Conservation (phyloP, 164 flowering plant genomes). For the Magnolia sinica region DNA sequence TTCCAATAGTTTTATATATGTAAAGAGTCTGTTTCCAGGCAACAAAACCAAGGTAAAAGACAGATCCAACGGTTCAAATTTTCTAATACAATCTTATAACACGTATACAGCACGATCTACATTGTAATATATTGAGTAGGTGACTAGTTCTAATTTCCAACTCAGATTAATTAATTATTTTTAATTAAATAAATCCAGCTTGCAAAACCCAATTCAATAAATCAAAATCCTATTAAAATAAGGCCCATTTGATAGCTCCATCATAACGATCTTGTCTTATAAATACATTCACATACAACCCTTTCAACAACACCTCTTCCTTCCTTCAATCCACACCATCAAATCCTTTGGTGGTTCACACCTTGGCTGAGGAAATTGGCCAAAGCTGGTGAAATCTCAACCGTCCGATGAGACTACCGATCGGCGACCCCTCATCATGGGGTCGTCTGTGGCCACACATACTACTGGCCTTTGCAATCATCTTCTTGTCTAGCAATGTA, state of each 20-base stretch:
- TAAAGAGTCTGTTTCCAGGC: neutral
- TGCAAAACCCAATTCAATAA: neutral
- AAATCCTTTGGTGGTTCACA: neutral
- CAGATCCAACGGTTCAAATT: neutral
- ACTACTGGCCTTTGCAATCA: conserved; percentile 4
- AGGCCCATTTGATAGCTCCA: neutral
- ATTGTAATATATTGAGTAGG: neutral
- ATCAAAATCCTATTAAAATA: neutral
- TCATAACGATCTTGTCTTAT: neutral
- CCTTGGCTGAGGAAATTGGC: neutral
- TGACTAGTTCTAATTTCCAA: neutral
- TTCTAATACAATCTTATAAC: neutral
- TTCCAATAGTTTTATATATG: no score
- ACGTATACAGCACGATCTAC: neutral
- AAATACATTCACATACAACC: conserved; percentile 2
- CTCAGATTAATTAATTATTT: neutral
- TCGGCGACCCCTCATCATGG: conserved; percentile 8
- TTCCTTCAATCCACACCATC: neutral
- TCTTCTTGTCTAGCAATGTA: conserved; percentile 10
- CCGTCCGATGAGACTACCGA: conserved; percentile 1
- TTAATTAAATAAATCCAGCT: neutral
- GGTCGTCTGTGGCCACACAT: conserved; percentile 11
- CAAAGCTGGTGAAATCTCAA: neutral
- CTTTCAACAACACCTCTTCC: neutral
- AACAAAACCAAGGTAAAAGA: neutral